These are phyloP conservation scores for Neonothopanus nambi DNA, from an alignment of 1,284 basidiomycete species.

Conservation along the genomic window DNA sequence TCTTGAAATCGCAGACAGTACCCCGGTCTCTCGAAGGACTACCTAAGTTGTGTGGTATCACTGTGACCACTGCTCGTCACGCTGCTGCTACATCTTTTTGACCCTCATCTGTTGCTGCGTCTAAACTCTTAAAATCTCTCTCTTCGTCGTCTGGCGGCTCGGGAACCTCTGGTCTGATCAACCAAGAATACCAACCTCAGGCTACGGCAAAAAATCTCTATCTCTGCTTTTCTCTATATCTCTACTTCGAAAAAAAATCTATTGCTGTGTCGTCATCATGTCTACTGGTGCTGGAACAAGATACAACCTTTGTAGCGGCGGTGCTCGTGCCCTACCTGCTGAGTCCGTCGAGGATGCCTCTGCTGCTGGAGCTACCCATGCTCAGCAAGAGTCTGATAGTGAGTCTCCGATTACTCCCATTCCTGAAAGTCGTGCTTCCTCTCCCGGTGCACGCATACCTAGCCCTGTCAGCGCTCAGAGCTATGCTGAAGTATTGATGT, in stretches of 20 bases:
- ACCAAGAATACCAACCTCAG: not conserved
- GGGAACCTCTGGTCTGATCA: conserved; percentile 5
- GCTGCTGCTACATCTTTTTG: not conserved
- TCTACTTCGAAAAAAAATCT: not conserved
- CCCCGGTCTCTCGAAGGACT: not conserved
- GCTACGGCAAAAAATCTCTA: not conserved
- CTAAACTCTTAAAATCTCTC: not conserved
- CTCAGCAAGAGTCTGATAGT: not conserved
- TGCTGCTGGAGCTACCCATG: not conserved
- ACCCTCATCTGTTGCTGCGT: not conserved
- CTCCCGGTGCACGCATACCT: conserved; percentile 6
- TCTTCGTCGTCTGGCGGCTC: not conserved
- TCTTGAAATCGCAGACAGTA: not conserved
- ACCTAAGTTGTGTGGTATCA: not conserved
- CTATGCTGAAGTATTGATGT: no score
- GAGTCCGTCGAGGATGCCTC: not conserved
- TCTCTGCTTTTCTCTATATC: not conserved
- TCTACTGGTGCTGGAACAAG: not conserved
- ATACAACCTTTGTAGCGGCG: not conserved
- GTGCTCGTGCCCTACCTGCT: not conserved
- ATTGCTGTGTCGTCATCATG: not conserved
- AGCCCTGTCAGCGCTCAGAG: no score
- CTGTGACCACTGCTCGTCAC: not conserved
- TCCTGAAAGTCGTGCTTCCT: conserved; percentile 1
- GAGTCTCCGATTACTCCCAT: not conserved